phyloP scores from a whole-genome alignment of 2,329 filamentous ascomycete genomes.

The Piedraia hortae region DNA sequence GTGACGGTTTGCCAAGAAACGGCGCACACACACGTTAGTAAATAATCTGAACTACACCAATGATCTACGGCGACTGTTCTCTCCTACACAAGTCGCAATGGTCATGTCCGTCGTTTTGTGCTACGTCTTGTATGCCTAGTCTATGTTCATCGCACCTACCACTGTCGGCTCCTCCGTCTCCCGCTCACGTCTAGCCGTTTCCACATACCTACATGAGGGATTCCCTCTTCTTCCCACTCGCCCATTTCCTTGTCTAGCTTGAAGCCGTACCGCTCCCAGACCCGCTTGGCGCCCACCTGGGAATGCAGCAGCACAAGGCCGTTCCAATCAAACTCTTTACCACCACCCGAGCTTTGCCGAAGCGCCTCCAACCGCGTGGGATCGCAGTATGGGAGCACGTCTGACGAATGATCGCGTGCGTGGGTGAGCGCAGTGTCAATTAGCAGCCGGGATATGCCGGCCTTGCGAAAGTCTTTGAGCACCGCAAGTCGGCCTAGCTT shows the following conservation, averaged over 20 bases:
- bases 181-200: slow-evolving; percentile 16
- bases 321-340: slow-evolving; percentile 29
- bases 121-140: too few relatives aligned
- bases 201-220: slow-evolving; percentile 71
- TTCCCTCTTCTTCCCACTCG: slow-evolving; percentile 58
- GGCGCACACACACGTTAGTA: too few relatives aligned
- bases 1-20: too few relatives aligned
- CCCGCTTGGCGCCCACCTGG: slow-evolving; percentile 33
- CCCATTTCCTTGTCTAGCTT: slow-evolving; percentile 43
- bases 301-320: slow-evolving; percentile 59
- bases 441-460: slow-evolving; percentile 35
- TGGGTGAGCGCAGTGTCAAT: slow-evolving; percentile 42
- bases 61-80: too few relatives aligned
- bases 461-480: slow-evolving; percentile 17
- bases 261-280: slow-evolving; percentile 52
- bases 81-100: too few relatives aligned
- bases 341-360: slow-evolving; percentile 6
- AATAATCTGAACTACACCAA: too few relatives aligned
- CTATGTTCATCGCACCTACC: too few relatives aligned
- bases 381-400: slow-evolving; percentile 14
- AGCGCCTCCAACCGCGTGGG: slow-evolving; percentile 11
- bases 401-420: slow-evolving; percentile 30
- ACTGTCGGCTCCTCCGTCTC: slow-evolving; percentile 6
- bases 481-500: slow-evolving; percentile 61
- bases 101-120: too few relatives aligned